These are phyloP conservation scores for Microcyclospora pomicola DNA, from an alignment of 2,329 filamentous ascomycete species.

Conservation along the genomic window DNA sequence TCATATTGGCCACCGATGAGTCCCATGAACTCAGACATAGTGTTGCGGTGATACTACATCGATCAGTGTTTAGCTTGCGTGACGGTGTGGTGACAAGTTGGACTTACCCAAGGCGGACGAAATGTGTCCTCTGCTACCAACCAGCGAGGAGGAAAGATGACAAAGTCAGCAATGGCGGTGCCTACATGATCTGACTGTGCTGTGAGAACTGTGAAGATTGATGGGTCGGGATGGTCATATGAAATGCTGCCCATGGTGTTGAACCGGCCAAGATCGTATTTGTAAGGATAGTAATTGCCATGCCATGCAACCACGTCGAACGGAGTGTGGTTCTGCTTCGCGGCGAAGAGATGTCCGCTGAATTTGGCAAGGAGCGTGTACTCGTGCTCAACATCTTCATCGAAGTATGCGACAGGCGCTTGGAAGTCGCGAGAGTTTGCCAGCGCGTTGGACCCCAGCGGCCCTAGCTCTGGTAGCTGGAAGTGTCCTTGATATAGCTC, in stretches of 20 bases:
- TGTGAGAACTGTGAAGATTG: slow-evolving; percentile 53
- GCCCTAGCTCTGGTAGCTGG: slow-evolving; percentile 52
- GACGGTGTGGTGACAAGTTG: no score
- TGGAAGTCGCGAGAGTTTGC: slow-evolving; percentile 55
- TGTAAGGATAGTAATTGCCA: slow-evolving; percentile 51
- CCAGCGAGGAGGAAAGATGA: slow-evolving; percentile 61
- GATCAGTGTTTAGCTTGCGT: no score
- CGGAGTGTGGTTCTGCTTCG: slow-evolving; percentile 49
- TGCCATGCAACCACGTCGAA: slow-evolving; percentile 64
- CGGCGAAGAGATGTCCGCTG: slow-evolving; percentile 45
- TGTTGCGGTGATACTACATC: slow-evolving; percentile 48
- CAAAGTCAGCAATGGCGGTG: slow-evolving; percentile 52
- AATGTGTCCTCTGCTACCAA: slow-evolving; percentile 56
- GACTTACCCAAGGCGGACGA: slow-evolving; percentile 45
- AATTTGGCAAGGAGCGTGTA: slow-evolving; percentile 51
- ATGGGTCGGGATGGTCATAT: slow-evolving; percentile 53
- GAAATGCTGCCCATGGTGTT: slow-evolving; percentile 42
- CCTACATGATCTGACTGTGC: slow-evolving; percentile 43
- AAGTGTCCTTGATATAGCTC: slow-evolving; percentile 54
- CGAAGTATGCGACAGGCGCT: slow-evolving; percentile 44
- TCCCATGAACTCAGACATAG: slow-evolving; percentile 53
- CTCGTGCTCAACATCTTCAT: slow-evolving; percentile 36
- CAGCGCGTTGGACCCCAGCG: slow-evolving; percentile 51
- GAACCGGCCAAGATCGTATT: slow-evolving; percentile 46
- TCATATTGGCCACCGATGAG: slow-evolving; percentile 47